phyloP scores from a whole-genome alignment of 2,329 filamentous ascomycete species.

The Diaporthe sp. region DNA sequence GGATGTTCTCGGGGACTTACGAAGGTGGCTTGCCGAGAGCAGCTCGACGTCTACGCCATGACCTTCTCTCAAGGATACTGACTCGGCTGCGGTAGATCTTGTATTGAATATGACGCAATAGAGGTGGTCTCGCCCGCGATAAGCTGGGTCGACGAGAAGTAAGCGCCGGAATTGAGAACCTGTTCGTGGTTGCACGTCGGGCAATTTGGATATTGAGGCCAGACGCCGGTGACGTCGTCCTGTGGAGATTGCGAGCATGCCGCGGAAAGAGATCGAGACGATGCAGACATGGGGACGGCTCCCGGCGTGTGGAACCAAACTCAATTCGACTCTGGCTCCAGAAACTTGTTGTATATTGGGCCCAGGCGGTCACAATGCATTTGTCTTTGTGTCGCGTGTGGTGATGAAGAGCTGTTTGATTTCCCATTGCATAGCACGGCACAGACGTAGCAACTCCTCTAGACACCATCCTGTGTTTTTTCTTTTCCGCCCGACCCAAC shows the following conservation, averaged over 20 bases:
- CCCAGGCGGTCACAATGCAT: background rate
- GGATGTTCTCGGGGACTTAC: background rate
- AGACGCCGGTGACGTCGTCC: conserved; percentile 3
- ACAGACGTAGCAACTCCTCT: conserved; percentile 22
- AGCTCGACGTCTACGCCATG: background rate
- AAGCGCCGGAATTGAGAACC: background rate
- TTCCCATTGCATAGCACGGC: conserved; percentile 1
- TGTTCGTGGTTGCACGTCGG: background rate
- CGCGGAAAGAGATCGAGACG: background rate
- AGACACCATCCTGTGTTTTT: conserved; percentile 20
- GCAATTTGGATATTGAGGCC: background rate
- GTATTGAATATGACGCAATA: conserved; percentile 30
- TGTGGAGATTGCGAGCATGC: background rate
- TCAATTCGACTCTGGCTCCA: background rate
- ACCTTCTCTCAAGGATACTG: conserved; percentile 26
- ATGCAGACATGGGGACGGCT: background rate
- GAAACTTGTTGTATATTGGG: background rate
- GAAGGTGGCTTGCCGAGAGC: background rate
- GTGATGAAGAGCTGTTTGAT: background rate
- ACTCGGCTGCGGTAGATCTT: conserved; percentile 31
- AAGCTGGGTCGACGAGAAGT: background rate
- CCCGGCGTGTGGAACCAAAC: background rate
- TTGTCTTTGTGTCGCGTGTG: background rate
- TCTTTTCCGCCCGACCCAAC: conserved; percentile 22
- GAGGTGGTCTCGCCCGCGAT: background rate